phyloP scores from a whole-genome alignment of 2,329 filamentous ascomycete genomes.

The Zalaria sp. region DNA sequence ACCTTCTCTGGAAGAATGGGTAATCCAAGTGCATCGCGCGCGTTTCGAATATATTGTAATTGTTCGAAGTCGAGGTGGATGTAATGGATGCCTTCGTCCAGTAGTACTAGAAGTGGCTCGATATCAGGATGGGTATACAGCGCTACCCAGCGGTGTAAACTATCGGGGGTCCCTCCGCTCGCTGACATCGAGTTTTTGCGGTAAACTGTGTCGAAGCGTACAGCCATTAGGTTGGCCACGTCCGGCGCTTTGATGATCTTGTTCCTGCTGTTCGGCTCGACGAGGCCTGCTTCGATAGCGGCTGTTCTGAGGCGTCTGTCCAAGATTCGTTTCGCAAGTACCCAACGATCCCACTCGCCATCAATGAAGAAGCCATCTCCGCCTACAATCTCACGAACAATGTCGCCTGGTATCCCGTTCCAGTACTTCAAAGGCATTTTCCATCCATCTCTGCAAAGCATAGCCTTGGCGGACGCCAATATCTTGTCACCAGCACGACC shows the following conservation, averaged over 20 bases:
- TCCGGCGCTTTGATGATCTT: slow-evolving; percentile 32
- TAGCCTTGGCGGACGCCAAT: slow-evolving; percentile 41
- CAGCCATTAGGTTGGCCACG: slow-evolving; percentile 33
- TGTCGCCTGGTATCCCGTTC: slow-evolving; percentile 44
- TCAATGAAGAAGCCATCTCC: slow-evolving; percentile 45
- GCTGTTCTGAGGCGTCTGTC: slow-evolving; percentile 34
- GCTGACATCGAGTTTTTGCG: slow-evolving; percentile 27
- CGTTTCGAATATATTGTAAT: slow-evolving; percentile 37
- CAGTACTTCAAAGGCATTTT: slow-evolving; percentile 40
- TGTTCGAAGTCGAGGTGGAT: slow-evolving; percentile 46
- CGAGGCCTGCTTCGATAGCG: slow-evolving; percentile 33
- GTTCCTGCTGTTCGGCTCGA: slow-evolving; percentile 27
- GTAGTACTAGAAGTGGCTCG: slow-evolving; percentile 38
- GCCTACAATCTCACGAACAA: slow-evolving; percentile 43
- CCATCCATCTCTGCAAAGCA: slow-evolving; percentile 43
- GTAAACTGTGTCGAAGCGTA: slow-evolving; percentile 39
- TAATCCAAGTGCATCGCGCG: slow-evolving; percentile 38
- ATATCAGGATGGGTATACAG: slow-evolving; percentile 41
- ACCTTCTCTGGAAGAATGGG: slow-evolving; percentile 41
- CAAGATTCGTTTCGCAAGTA: slow-evolving; percentile 38
- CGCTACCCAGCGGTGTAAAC: slow-evolving; percentile 32
- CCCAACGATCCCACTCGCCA: slow-evolving; percentile 44
- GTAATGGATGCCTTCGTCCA: slow-evolving; percentile 47
- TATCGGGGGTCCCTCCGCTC: slow-evolving; percentile 25
- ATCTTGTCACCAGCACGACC: slow-evolving; percentile 40